phyloP scores from a whole-genome alignment of 2,329 filamentous ascomycete species.

The Cryphonectria naterciae region DNA sequence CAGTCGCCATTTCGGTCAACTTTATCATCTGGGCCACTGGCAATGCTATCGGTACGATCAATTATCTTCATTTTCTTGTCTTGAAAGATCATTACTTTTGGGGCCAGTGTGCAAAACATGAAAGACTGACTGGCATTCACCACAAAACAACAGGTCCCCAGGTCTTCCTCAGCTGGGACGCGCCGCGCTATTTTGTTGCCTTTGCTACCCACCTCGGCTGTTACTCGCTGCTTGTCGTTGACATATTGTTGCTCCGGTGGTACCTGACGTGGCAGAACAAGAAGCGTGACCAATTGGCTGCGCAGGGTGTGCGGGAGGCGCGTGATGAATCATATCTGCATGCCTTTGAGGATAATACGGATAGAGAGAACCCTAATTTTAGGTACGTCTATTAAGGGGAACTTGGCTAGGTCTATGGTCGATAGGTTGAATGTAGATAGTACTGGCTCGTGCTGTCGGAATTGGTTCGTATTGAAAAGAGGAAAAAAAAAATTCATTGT shows the following conservation, averaged over 20 bases:
- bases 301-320: constrained; percentile 45
- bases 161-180: constrained; percentile 64
- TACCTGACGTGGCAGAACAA: constrained; percentile 62
- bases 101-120: neutral
- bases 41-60: constrained; percentile 62
- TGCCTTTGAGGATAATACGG: constrained; percentile 67
- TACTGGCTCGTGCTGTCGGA: neutral
- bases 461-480: neutral
- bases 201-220: constrained; percentile 72
- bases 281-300: constrained; percentile 55
- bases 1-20: constrained; percentile 68
- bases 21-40: constrained; percentile 72
- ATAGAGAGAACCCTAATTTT: constrained; percentile 64
- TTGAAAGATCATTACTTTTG: neutral
- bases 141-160: constrained; percentile 54
- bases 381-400: constrained; percentile 55
- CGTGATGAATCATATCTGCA: constrained; percentile 49
- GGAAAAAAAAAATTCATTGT: neutral
- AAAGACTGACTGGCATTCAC: neutral
- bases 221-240: constrained; percentile 63
- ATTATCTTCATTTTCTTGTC: constrained; percentile 14
- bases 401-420: neutral
- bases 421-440: neutral
- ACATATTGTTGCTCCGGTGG: constrained; percentile 62
- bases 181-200: constrained; percentile 69